A percentile compares a stretch with the other conserved stretches of the same genome.
These are phyloP conservation scores for Fraxinus americana DNA, from an alignment of 257 asterid genomes.

Conservation along the genomic window DNA sequence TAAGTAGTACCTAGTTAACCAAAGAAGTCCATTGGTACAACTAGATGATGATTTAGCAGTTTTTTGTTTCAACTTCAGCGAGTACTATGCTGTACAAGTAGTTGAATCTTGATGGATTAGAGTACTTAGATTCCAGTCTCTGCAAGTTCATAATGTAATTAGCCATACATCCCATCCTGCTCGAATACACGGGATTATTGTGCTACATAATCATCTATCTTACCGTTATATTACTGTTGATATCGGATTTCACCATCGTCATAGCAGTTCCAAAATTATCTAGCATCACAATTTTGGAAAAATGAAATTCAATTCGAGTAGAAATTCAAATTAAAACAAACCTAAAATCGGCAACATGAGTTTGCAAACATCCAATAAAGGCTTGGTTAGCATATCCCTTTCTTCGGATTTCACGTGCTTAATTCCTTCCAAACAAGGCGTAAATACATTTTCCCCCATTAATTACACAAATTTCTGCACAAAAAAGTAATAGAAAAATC, in stretches of 20 bases:
- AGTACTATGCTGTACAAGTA: constrained; percentile 53
- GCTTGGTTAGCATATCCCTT: constrained; percentile 44
- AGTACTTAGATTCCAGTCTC: constrained; percentile 50
- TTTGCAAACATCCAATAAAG: constrained; percentile 54
- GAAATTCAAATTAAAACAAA: constrained; percentile 7
- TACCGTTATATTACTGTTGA: constrained; percentile 47
- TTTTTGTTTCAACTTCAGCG: constrained; percentile 48
- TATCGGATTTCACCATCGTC: constrained; percentile 47
- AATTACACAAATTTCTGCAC: background rate
- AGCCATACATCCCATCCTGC: background rate
- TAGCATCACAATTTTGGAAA: constrained; percentile 22
- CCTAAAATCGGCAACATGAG: constrained; percentile 51
- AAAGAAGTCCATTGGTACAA: constrained; percentile 50
- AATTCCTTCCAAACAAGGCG: constrained; percentile 49
- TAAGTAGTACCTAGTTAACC: constrained; percentile 49
- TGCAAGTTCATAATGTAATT: constrained; percentile 15
- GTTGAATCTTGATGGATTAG: constrained; percentile 44
- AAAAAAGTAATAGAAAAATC: background rate
- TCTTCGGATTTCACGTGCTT: constrained; percentile 40
- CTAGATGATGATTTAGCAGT: constrained; percentile 54
- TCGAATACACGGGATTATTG: background rate
- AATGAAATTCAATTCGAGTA: background rate
- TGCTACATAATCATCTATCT: constrained; percentile 6
- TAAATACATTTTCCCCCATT: constrained; percentile 41
- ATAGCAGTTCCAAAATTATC: constrained; percentile 54